Percentiles rank a stretch among this genome's conserved stretches.
Conservation (phyloP, 139 green algal genomes). For the Coelastrella sp. region DNA sequence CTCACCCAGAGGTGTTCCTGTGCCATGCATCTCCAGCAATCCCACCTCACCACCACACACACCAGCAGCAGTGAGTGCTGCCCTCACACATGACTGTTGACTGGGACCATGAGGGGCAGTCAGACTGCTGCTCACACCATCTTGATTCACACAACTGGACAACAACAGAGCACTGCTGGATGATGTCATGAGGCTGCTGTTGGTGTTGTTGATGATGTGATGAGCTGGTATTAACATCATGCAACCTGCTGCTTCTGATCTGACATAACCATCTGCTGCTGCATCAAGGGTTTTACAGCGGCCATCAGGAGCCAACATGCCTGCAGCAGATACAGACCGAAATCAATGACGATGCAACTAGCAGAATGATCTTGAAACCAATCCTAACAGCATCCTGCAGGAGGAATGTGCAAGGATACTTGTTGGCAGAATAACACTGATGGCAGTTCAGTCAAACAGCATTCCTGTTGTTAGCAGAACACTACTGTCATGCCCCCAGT, state of each 20-base stretch:
- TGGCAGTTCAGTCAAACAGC: too few species aligned
- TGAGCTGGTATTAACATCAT: slow-evolving; percentile 48
- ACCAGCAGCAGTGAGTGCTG: slow-evolving; percentile 59
- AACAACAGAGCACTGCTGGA: slow-evolving; percentile 58
- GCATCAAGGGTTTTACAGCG: slow-evolving; percentile 92
- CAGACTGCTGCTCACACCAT: slow-evolving; percentile 87
- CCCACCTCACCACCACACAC: slow-evolving; percentile 29
- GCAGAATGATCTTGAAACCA: too few species aligned
- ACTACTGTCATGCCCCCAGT: too few species aligned
- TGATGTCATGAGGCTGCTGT: neutral
- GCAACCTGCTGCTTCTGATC: slow-evolving; percentile 70
- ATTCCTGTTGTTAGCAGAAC: too few species aligned
- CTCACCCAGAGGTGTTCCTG: slow-evolving; percentile 84
- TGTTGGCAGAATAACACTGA: too few species aligned
- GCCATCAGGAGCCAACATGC: slow-evolving; percentile 87
- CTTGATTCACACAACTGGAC: slow-evolving; percentile 86
- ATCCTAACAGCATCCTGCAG: too few species aligned
- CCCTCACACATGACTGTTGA: slow-evolving; percentile 81
- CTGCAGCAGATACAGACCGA: slow-evolving; percentile 52
- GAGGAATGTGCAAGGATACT: too few species aligned
- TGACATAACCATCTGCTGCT: slow-evolving; percentile 87
- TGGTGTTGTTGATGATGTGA: too few species aligned
- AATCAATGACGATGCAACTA: too few species aligned
- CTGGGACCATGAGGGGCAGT: slow-evolving; percentile 90
- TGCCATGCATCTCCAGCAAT: slow-evolving; percentile 83